Conservation (phyloP, 208 protist genomes). For the Eutreptiella sp. region DNA sequence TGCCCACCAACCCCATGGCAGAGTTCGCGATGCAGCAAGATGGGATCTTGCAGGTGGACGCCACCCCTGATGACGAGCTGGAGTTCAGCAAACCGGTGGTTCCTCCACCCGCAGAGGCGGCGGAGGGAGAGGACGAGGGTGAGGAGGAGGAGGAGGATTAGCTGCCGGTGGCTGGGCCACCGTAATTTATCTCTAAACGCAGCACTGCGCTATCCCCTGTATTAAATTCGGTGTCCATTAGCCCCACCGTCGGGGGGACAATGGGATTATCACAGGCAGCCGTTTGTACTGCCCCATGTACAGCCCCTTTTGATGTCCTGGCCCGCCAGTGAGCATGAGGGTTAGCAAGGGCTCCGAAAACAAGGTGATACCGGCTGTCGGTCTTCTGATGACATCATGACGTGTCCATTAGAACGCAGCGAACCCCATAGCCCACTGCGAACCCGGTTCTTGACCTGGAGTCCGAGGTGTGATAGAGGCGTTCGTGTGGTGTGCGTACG, state of each 20-base stretch:
- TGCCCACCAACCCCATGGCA: constrained; percentile 56
- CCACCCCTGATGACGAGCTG: constrained; percentile 72
- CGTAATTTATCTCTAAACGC: not conserved
- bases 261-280: too few relatives aligned
- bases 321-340: too few relatives aligned
- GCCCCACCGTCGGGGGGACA: constrained; percentile 66
- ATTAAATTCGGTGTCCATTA: constrained; percentile 56
- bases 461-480: too few relatives aligned
- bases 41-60: constrained; percentile 62
- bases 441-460: too few relatives aligned
- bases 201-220: not conserved
- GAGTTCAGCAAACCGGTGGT: constrained; percentile 64
- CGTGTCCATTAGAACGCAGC: too few relatives aligned
- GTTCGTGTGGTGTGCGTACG: too few relatives aligned
- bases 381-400: too few relatives aligned
- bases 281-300: too few relatives aligned
- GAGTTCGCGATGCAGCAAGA: constrained; percentile 67
- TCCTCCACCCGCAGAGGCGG: constrained; percentile 47
- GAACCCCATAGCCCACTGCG: too few relatives aligned
- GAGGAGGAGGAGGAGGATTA: constrained; percentile 58
- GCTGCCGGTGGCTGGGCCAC: not conserved
- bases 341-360: too few relatives aligned
- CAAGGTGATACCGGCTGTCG: too few relatives aligned
- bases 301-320: too few relatives aligned
- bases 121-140: constrained; percentile 42